Conservation (phyloP, 116 monocot species). For the Phalaenopsis hybrid region DNA sequence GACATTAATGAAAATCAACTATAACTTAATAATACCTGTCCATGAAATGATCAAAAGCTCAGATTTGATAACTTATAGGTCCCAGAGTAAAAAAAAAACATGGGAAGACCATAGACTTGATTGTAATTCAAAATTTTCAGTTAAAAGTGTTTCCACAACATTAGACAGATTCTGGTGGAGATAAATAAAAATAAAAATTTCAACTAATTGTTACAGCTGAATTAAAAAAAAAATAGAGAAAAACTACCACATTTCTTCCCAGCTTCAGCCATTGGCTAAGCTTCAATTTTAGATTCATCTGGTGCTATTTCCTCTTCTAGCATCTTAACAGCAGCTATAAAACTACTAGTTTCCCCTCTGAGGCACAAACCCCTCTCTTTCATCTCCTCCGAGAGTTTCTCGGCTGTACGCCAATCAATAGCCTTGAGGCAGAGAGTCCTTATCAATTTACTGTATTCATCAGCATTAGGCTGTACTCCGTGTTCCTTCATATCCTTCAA, state of each 20-base stretch:
- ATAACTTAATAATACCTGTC: not conserved
- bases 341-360: conserved; percentile 38
- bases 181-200: not conserved
- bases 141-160: not conserved
- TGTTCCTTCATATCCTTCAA: conserved; percentile 72
- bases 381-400: conserved; percentile 73
- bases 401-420: conserved; percentile 74
- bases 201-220: not conserved
- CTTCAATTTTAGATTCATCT: conserved; percentile 12
- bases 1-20: not conserved
- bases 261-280: conserved; percentile 12
- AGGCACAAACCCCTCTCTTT: conserved; percentile 53
- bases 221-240: not conserved
- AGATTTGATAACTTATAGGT: not conserved
- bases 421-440: conserved; percentile 68
- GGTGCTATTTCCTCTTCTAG: conserved; percentile 51
- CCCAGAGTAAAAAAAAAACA: not conserved
- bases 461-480: conserved; percentile 50
- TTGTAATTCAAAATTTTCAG: not conserved
- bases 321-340: conserved; percentile 66
- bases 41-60: not conserved
- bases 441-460: conserved; percentile 80
- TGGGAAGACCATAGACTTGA: not conserved
- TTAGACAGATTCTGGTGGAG: not conserved
- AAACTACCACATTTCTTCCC: not conserved